A percentile compares a stretch with the other conserved stretches of the same genome.
These are phyloP conservation scores for Annulohypoxylon truncatum DNA, from an alignment of 2,329 filamentous ascomycete species.

Conservation along the genomic window DNA sequence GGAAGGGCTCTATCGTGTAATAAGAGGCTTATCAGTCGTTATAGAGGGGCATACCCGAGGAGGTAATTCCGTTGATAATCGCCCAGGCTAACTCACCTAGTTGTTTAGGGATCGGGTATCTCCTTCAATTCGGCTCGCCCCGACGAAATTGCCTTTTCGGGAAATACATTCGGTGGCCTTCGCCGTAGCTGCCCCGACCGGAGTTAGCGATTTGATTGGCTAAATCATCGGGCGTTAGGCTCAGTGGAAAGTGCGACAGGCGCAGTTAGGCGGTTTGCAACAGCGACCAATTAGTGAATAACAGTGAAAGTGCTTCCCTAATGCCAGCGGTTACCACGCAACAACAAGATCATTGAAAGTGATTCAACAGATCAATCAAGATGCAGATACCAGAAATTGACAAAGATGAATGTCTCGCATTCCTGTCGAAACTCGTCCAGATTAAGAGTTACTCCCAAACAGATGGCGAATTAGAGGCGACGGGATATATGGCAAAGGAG, in stretches of 20 bases:
- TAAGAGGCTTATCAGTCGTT: not conserved
- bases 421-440: constrained; percentile 44
- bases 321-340: not conserved
- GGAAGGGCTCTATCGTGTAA: not conserved
- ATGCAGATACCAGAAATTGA: constrained; percentile 44
- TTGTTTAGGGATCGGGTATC: constrained; percentile 4
- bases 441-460: constrained; percentile 48
- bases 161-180: constrained; percentile 16
- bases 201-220: not conserved
- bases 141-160: constrained; percentile 10
- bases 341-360: not conserved
- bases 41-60: not conserved
- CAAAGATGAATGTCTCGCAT: constrained; percentile 38
- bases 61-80: not conserved
- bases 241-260: not conserved
- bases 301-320: not conserved
- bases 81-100: not conserved
- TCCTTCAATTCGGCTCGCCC: constrained; percentile 1
- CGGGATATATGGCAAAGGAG: constrained; percentile 40
- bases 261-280: not conserved
- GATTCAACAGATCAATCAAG: not conserved
- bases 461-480: constrained; percentile 44
- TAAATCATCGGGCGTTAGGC: not conserved
- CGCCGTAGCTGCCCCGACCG: constrained; percentile 5
- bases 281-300: not conserved